Evolutionary conservation across 495 filamentous ascomycete genomes (phyloP).

Genomic region (Hypoxylon trugodes): DNA sequence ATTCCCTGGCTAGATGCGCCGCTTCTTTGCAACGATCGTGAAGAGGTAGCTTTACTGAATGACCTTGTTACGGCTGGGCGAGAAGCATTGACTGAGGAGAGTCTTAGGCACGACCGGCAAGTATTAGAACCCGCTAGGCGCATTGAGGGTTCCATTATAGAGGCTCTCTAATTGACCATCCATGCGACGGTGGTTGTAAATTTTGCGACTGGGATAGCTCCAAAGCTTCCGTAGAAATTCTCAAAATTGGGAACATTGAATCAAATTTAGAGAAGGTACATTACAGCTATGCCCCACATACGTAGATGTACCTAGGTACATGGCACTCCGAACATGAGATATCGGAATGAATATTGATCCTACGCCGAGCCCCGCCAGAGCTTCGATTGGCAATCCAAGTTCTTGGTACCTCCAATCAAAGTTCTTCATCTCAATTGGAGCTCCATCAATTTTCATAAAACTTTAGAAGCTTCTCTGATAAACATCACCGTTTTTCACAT

Average conservation of each 20-base stretch:
- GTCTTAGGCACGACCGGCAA: constrained; percentile 38
- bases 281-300: not conserved
- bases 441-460: constrained; percentile 20
- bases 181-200: constrained; percentile 10
- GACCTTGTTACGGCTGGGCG: constrained; percentile 26
- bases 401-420: constrained; percentile 22
- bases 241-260: constrained; percentile 5
- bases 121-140: constrained; percentile 38
- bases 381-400: constrained; percentile 5
- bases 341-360: constrained; percentile 9
- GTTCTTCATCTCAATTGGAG: constrained; percentile 19
- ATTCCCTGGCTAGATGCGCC: constrained; percentile 10
- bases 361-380: not conserved
- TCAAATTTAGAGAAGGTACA: not conserved
- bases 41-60: constrained; percentile 34
- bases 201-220: constrained; percentile 23
- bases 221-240: constrained; percentile 4
- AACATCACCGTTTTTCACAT: too few relatives aligned
- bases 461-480: too few relatives aligned
- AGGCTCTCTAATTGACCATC: not conserved
- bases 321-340: not conserved
- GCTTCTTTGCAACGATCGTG: constrained; percentile 13
- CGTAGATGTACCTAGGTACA: not conserved
- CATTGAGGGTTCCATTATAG: constrained; percentile 39
- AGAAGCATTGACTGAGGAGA: constrained; percentile 27